Evolutionary conservation across 164 flowering plant species (phyloP), one percentile per base, ranked within the genome.

Genomic region (Saururus chinensis): DNA sequence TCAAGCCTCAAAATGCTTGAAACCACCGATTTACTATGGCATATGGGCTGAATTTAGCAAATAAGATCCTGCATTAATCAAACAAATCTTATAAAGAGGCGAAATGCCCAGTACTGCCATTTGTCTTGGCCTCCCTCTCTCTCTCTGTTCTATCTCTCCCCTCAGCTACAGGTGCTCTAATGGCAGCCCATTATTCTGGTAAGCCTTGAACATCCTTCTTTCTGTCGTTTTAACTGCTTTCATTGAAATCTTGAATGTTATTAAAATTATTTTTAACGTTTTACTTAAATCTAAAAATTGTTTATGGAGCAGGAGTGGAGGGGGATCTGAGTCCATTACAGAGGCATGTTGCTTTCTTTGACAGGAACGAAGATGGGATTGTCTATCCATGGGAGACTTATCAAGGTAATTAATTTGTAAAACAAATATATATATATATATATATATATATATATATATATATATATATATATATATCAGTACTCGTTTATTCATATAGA

Each of bases 371-470:
- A 30, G 72, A 69, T 20, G 72, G 72, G 57, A 40, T 70, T 52
- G 52, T 70, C 8, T 70, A 70, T 53, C 69, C 66, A 13, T 65
- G 59, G 63, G 73, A 70, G 40, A 69, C 72, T 16, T 69, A 26
- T 64, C 19, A 69, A 64, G 72, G 72, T 69, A 22, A 14, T 19
- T 57, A 1, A n/a, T n/a, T n/a, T n/a, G n/a, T n/a, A n/a, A n/a
- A n/a, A n/a, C n/a, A n/a, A n/a, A n/a, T n/a, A n/a, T n/a, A n/a
- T n/a, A n/a, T n/a, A n/a, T n/a, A n/a, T n/a, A n/a, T n/a, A n/a
- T n/a, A n/a, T n/a, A n/a, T n/a, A n/a, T n/a, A n/a, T n/a, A n/a
- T n/a, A n/a, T n/a, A n/a, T n/a, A n/a, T n/a, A n/a, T n/a, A n/a
- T n/a, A n/a, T n/a, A n/a, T n/a, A n/a, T n/a, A n/a, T n/a, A n/a